Evolutionary conservation across 2,329 filamentous ascomycete species (phyloP), one percentile per base, ranked within the genome.

Genomic region (Claviceps sp.): DNA sequence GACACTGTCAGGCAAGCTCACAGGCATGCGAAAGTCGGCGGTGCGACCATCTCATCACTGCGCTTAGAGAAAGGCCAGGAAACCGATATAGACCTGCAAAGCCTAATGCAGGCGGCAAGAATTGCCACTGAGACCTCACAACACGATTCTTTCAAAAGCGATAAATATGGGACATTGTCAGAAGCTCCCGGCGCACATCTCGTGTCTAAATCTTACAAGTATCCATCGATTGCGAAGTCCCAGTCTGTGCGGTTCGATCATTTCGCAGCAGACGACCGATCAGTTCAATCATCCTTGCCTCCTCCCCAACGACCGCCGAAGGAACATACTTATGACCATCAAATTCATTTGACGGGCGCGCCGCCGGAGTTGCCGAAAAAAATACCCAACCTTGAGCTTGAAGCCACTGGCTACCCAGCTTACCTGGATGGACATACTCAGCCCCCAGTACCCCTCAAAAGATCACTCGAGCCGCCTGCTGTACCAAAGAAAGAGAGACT

Each of bases 1-100:
- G 82, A 86, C 59, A 80, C 77, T 14, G 75, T 73, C 43, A 73
- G 80, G 55, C 76, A 71, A 56, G 76, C 74, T 11, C 78, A 75
- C 26, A 74, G 77, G 37, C 75, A 80, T 57, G 74, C 78, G 8
- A 47, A 51, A 17, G 46, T 53, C 46, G 53, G 47, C 37, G 51
- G 51, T 22, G 48, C 50, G 26, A 53, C 54, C 4, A 53, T 52
- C 26, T 14, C 53, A 26, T 40, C 54, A 2, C 30, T 45, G 7
- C 41, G 42, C 14, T 39, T 51, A 26, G 17, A 46, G 16, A 38
- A 48, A 19, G 49, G 48, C 10, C 48, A 48, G 38, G 24, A 53
- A 5, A 68, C 73, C 5, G 73, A 76, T 26, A 66, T 70, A 7
- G 68, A 73, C 24, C 66, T 78, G 30, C 72, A 70, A 47, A 65